A percentile compares a stretch with the other conserved stretches of the same genome.
phyloP scores from a whole-genome alignment of 345 rosid species.

The Populus deltoides region DNA sequence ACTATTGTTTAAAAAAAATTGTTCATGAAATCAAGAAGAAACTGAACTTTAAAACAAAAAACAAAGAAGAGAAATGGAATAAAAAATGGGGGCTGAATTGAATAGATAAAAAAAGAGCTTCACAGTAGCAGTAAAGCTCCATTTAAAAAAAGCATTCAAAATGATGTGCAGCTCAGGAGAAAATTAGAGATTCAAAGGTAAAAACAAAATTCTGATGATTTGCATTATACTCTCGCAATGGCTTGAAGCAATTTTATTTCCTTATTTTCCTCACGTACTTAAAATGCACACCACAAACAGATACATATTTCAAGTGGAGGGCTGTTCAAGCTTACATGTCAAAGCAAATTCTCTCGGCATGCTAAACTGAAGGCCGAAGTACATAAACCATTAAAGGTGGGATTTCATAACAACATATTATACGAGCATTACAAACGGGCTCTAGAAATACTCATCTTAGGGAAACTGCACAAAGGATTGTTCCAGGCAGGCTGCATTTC shows the following conservation, averaged over 20 bases:
- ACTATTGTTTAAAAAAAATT: no score
- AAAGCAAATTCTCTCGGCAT: constrained; percentile 1
- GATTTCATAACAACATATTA: constrained; percentile 10
- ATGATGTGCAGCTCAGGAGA: no score
- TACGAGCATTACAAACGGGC: constrained; percentile 4
- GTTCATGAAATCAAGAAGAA: no score
- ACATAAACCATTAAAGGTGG: not conserved
- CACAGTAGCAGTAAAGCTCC: no score
- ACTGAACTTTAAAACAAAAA: no score
- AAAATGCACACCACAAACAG: constrained; percentile 11
- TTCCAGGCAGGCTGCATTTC: constrained; percentile 13
- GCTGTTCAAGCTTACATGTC: not conserved
- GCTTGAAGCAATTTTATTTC: not conserved
- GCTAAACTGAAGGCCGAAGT: constrained; percentile 5
- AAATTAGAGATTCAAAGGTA: no score
- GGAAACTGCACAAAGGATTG: not conserved
- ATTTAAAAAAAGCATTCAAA: no score
- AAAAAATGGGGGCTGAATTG: no score
- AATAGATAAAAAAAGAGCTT: no score
- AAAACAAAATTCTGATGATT: no score
- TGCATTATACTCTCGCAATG: not conserved
- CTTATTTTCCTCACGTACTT: not conserved
- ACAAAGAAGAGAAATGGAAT: no score
- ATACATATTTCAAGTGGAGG: not conserved
- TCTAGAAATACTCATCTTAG: not conserved